Percentiles rank a stretch among this genome's conserved stretches.
Evolutionary conservation across 2,329 filamentous ascomycete species (phyloP).

Genomic region (Zopfia rhizophila): DNA sequence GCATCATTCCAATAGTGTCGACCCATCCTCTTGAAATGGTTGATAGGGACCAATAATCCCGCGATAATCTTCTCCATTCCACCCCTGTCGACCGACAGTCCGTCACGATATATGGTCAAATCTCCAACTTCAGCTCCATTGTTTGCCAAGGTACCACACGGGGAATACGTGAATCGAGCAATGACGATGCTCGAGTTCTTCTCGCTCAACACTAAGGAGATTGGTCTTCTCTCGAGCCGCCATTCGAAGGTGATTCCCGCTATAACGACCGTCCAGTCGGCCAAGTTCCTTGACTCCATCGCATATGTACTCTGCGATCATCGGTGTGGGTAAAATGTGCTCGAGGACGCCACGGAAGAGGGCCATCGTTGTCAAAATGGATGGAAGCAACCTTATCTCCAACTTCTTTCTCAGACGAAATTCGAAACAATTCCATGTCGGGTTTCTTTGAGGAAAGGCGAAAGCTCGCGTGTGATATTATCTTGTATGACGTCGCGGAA

Average conservation of each 20-base stretch:
- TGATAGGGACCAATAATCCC: conserved; percentile 1
- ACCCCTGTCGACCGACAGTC: background rate
- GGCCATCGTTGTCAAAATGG: conserved; percentile 4
- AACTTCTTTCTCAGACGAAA: too few relatives aligned
- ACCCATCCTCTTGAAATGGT: conserved; percentile 7
- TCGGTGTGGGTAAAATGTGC: background rate
- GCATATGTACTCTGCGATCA: background rate
- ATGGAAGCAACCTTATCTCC: background rate
- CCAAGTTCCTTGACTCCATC: conserved; percentile 7
- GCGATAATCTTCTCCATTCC: conserved; percentile 4
- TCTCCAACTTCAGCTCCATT: conserved; percentile 12
- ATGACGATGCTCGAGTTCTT: background rate
- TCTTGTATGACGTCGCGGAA: conserved; percentile 1
- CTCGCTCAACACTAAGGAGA: background rate
- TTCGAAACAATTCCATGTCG: background rate
- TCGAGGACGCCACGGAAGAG: conserved; percentile 8
- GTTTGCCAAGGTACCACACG: conserved; percentile 1
- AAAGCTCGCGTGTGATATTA: background rate
- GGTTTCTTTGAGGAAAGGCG: conserved; percentile 6
- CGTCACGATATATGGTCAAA: conserved; percentile 4
- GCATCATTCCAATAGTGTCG: conserved; percentile 30
- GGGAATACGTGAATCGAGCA: conserved; percentile 7
- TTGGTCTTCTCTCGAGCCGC: conserved; percentile 3
- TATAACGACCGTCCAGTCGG: background rate
- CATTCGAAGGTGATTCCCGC: conserved; percentile 1